phyloP scores from a whole-genome alignment of 108 stramenopile genomes.

The Nannochloropsis oceanica region DNA sequence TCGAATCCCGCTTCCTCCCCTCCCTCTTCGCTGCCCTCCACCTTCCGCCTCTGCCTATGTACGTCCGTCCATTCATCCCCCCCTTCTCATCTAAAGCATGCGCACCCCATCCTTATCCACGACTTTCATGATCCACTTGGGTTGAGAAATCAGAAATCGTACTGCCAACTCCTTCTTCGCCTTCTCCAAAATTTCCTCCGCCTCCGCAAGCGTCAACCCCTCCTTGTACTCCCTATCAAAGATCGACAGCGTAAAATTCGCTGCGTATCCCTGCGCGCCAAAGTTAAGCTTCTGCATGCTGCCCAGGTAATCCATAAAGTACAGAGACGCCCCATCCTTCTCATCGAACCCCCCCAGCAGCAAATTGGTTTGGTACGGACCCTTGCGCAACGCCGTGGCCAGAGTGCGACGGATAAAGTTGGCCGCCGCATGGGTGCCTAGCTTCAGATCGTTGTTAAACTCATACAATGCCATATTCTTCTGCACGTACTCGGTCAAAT shows the following conservation, averaged over 20 bases:
- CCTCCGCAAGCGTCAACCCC: conserved; percentile 58
- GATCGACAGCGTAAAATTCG: conserved; percentile 80
- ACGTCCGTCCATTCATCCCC: neutral
- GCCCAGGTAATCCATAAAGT: conserved; percentile 84
- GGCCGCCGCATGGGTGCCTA: conserved; percentile 78
- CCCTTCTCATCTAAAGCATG: neutral
- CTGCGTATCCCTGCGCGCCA: conserved; percentile 69
- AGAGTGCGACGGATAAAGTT: conserved; percentile 76
- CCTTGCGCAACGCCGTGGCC: conserved; percentile 76
- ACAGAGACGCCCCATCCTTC: conserved; percentile 44
- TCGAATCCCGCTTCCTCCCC: no score
- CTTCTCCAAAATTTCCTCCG: conserved; percentile 56
- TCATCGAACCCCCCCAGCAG: conserved; percentile 79
- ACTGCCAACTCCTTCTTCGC: conserved; percentile 79
- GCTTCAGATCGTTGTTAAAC: conserved; percentile 71
- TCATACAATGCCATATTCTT: conserved; percentile 88
- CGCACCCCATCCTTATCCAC: conserved; percentile 61
- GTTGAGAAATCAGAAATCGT: conserved; percentile 69
- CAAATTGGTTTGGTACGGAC: conserved; percentile 88
- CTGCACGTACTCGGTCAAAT: conserved; percentile 76
- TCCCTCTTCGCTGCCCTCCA: neutral
- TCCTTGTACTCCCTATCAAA: conserved; percentile 79
- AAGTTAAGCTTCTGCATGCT: conserved; percentile 46
- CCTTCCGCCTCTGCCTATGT: neutral
- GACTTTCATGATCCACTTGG: conserved; percentile 86